Conservation (phyloP, 163 green algal genomes). For the Chloromonas sp. region DNA sequence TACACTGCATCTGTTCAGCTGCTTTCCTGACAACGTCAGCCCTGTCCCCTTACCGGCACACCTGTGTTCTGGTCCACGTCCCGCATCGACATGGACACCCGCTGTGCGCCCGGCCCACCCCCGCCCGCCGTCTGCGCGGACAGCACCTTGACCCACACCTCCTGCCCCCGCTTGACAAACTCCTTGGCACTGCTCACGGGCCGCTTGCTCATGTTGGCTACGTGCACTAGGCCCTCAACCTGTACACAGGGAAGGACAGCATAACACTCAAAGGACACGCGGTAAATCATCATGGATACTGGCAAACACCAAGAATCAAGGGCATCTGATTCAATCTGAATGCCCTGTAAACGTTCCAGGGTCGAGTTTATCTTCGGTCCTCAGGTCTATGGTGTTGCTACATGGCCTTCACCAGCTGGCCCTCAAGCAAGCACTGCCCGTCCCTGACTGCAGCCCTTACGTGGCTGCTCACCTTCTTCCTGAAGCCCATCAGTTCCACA, state of each 20-base stretch:
- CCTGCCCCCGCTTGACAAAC: constrained; percentile 64
- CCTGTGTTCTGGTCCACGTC: constrained; percentile 86
- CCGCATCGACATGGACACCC: constrained; percentile 81
- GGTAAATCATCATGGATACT: no score
- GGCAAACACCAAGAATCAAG: background rate
- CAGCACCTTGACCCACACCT: constrained; percentile 92
- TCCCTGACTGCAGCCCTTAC: no score
- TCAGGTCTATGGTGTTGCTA: no score
- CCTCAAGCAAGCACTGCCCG: no score
- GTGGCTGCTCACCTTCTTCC: constrained; percentile 9
- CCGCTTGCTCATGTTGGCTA: constrained; percentile 75
- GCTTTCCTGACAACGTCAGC: no score
- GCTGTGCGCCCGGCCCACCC: constrained; percentile 29
- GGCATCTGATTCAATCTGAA: no score
- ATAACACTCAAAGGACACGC: no score
- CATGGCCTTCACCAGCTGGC: no score
- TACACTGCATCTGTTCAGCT: no score
- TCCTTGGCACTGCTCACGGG: constrained; percentile 73
- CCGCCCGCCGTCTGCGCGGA: constrained; percentile 29
- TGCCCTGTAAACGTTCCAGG: no score
- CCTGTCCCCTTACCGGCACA: background rate
- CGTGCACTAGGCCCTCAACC: constrained; percentile 90
- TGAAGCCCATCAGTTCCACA: constrained; percentile 82
- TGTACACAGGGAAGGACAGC: constrained; percentile 1
- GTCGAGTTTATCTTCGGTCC: no score